Conservation (phyloP, 2,329 filamentous ascomycete species). For the Colletotrichum limetticola region DNA sequence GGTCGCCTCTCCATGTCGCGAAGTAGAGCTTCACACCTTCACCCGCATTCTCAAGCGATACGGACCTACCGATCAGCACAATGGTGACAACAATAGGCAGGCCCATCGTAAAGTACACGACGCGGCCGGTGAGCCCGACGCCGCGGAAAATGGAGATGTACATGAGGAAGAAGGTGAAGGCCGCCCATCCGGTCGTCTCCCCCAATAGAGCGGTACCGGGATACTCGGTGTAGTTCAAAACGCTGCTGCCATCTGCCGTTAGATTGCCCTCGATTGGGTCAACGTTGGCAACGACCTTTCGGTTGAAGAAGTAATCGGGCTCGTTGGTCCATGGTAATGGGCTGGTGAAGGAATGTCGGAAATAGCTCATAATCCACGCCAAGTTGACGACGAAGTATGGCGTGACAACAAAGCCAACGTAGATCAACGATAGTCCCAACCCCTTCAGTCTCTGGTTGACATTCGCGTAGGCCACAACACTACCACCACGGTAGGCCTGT, state of each 20-base stretch:
- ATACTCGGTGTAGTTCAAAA: conserved; percentile 55
- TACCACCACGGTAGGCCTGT: conserved; percentile 67
- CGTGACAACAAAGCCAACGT: conserved; percentile 65
- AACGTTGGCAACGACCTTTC: conserved; percentile 60
- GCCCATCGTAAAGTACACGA: conserved; percentile 72
- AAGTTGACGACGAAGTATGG: conserved; percentile 68
- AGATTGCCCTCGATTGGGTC: conserved; percentile 52
- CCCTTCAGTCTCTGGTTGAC: conserved; percentile 64
- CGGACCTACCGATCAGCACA: conserved; percentile 63
- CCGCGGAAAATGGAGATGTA: conserved; percentile 70
- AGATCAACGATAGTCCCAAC: conserved; percentile 61
- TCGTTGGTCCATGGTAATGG: conserved; percentile 62
- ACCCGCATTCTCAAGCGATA: conserved; percentile 64
- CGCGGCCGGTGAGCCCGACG: conserved; percentile 66
- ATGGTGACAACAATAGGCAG: conserved; percentile 67
- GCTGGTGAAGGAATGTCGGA: conserved; percentile 64
- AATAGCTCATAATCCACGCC: conserved; percentile 70
- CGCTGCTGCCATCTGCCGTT: conserved; percentile 44
- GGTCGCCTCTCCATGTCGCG: conserved; percentile 57
- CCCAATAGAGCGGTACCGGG: conserved; percentile 58
- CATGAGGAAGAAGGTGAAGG: conserved; percentile 69
- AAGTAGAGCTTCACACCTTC: conserved; percentile 61
- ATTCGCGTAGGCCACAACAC: conserved; percentile 65
- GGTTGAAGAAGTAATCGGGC: conserved; percentile 62
- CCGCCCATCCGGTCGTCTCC: conserved; percentile 66